Base-by-base conservation (phyloP, 345 rosid species). In the Brassica carinata region DNA sequence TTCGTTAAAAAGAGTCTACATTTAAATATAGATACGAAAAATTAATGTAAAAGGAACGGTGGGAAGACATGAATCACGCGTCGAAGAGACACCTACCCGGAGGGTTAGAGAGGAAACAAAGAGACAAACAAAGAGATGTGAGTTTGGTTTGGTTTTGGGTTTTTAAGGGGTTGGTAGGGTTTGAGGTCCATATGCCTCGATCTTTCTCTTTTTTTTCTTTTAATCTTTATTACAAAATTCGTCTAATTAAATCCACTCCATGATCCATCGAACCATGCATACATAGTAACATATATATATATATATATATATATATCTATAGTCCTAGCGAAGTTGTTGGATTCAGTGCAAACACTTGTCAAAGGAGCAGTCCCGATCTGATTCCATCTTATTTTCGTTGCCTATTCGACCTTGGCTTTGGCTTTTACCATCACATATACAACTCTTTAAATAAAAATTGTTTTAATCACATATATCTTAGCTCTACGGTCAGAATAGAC, bases 321-420 rank as follows among this genome's bases (percentile, higher is more conserved):
- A 30, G 59, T 18, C 79, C 34, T 6, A 75, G 48, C 48, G 26
- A 75, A 81, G 83, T 38, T 66, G 63, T 81, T 76, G 84, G 40
- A 81, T 64, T 66, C 80, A 71, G 77, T 81, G 84, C 81, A 81
- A 81, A 76, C 80, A 81, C 77, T 81, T 81, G 81, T 71, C 74
- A 81, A 65, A 81, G 77, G 80, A 81, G 81, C 65, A 76, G 70
- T 81, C 84, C 33, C 72, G 57, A 71, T 76, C 69, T 71, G 70
- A 48, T 81, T 81, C 77, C 84, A 76, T 76, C 84, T 76, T 76
- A 45, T 71, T 73, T 81, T 81, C 81, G 74, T 58, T 81, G 27
- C 66, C 23, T 81, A 80, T 6, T 76, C 84, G 81, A 81, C 84
- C 81, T 81, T 72, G 84, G 84, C 84, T 59, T 80, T 81, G 77